Percentiles rank a stretch among this genome's conserved stretches.
Conservation (phyloP, 1,284 basidiomycete genomes). For the Puccinia sorghi region DNA sequence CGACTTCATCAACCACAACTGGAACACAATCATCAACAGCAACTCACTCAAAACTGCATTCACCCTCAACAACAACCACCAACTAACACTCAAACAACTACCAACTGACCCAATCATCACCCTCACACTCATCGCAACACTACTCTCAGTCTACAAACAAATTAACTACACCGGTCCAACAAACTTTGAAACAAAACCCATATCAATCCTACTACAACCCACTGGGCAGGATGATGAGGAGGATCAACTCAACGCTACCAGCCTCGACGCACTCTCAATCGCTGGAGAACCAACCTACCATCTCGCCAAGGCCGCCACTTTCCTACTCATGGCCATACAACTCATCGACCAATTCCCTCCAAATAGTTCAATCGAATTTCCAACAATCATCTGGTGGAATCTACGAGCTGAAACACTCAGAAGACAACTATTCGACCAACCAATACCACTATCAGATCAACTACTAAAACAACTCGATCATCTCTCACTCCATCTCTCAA, state of each 20-base stretch:
- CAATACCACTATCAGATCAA: conserved; percentile 61
- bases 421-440: conserved; percentile 81
- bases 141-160: conserved; percentile 69
- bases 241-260: conserved; percentile 65
- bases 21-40: not conserved
- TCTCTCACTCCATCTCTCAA: conserved; percentile 65
- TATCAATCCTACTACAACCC: conserved; percentile 57
- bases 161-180: conserved; percentile 92
- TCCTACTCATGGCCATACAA: conserved; percentile 75
- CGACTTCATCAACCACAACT: not conserved
- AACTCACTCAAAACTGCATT: not conserved
- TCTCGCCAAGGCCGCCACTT: conserved; percentile 68
- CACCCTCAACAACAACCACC: not conserved
- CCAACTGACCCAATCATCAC: not conserved
- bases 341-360: conserved; percentile 71
- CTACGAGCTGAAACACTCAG: conserved; percentile 75
- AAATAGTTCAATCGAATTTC: not conserved
- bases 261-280: conserved; percentile 75
- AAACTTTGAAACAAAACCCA: conserved; percentile 61
- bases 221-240: conserved; percentile 59
- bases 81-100: not conserved
- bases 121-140: conserved; percentile 11
- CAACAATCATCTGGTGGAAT: conserved; percentile 65
- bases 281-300: conserved; percentile 96
- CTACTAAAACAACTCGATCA: conserved; percentile 55